phyloP scores from a whole-genome alignment of 2,329 filamentous ascomycete genomes.

The Pseudogymnoascus sp. region DNA sequence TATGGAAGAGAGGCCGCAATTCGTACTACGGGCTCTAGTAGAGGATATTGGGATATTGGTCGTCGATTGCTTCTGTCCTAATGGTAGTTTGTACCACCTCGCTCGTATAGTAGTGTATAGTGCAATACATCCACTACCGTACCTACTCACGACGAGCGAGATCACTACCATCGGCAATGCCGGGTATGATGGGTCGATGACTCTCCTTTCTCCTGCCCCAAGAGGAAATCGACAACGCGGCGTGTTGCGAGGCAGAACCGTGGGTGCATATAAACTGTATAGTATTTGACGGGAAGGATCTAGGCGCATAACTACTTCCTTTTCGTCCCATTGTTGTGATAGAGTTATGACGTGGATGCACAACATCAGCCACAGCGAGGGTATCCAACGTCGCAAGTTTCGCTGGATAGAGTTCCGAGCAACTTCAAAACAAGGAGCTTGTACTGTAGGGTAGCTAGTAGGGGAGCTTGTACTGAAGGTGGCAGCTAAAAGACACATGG shows the following conservation, averaged over 20 bases:
- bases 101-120: not conserved
- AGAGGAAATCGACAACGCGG: not conserved
- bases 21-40: not conserved
- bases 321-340: not conserved
- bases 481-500: not conserved
- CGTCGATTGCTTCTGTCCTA: not conserved
- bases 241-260: not conserved
- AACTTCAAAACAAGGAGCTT: not conserved
- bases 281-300: not conserved
- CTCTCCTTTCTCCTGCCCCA: not conserved
- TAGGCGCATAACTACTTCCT: not conserved
- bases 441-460: not conserved
- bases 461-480: not conserved
- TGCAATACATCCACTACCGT: not conserved
- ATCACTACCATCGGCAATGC: not conserved
- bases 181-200: not conserved
- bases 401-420: not conserved
- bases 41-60: not conserved
- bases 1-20: not conserved
- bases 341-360: conserved; percentile 1
- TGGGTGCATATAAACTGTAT: not conserved
- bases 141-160: not conserved
- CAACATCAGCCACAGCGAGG: not conserved
- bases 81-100: not conserved
- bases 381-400: not conserved